These are phyloP conservation scores for Fusarium heterosporum DNA, from an alignment of 2,329 filamentous ascomycete genomes.

Conservation along the genomic window DNA sequence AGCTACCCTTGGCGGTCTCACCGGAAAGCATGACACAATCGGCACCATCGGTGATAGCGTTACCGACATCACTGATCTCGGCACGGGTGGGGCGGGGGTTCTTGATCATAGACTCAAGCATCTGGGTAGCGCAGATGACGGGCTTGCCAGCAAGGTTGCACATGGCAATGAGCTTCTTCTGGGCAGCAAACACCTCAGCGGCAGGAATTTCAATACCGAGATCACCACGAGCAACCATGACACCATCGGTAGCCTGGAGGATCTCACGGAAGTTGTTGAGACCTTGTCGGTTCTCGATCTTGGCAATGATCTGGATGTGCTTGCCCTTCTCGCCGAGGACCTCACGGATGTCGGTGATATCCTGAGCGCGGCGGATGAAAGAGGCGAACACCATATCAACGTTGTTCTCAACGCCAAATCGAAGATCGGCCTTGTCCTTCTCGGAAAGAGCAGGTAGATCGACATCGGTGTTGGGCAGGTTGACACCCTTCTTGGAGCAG, in stretches of 20 bases:
- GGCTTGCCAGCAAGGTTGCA: constrained; percentile 99
- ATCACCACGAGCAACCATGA: constrained; percentile 99
- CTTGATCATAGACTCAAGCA: constrained; percentile 99
- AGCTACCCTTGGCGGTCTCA: constrained; percentile 97
- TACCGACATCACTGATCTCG: constrained; percentile 98
- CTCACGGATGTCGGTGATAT: constrained; percentile 91
- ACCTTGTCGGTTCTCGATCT: constrained; percentile 99
- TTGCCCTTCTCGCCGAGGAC: constrained; percentile 92
- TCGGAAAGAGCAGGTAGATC: constrained; percentile 97
- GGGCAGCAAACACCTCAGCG: constrained; percentile 97
- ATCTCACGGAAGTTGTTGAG: constrained; percentile 99
- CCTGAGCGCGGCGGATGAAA: constrained; percentile 94
- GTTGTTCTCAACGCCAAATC: constrained; percentile 97
- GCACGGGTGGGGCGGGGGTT: constrained; percentile 98
- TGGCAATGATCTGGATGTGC: constrained; percentile 99
- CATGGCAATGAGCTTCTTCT: constrained; percentile 99
- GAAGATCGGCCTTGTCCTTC: constrained; percentile 95
- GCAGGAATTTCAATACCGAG: constrained; percentile 96
- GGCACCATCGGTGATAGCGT: constrained; percentile 95
- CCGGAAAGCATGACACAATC: constrained; percentile 99
- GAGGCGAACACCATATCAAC: constrained; percentile 99
- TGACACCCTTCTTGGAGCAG: constrained; percentile 98
- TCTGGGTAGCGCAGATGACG: constrained; percentile 98
- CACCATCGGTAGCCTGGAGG: constrained; percentile 93
- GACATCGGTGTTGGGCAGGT: constrained; percentile 98